Percentiles rank a stretch among this genome's conserved stretches.
phyloP scores from a whole-genome alignment of 2,329 filamentous ascomycete species.

The Colletotrichum zoysiae region DNA sequence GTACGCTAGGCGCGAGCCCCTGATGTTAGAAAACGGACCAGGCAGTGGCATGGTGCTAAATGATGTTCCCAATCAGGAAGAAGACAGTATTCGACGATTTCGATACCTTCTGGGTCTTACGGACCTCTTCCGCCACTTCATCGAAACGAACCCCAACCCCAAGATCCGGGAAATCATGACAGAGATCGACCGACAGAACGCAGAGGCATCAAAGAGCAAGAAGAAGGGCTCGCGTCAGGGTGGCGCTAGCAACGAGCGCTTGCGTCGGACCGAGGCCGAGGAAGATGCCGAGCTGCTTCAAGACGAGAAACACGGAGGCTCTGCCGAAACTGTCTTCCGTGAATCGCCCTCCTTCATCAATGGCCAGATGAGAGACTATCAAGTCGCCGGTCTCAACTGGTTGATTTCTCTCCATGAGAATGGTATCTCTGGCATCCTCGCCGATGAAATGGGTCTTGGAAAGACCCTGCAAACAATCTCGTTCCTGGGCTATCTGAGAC shows the following conservation, averaged over 20 bases:
- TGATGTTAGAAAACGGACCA: no score
- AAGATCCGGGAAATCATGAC: conserved; percentile 93
- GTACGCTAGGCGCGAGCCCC: conserved; percentile 59
- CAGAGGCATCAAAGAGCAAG: conserved; percentile 76
- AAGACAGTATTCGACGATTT: conserved; percentile 94
- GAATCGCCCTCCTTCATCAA: conserved; percentile 93
- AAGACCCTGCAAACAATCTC: conserved; percentile 98
- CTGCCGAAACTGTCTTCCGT: conserved; percentile 90
- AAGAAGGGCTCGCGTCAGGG: conserved; percentile 85
- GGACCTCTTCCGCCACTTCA: conserved; percentile 98
- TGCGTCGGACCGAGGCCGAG: conserved; percentile 93
- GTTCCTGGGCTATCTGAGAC: conserved; percentile 93
- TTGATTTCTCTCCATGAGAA: conserved; percentile 98
- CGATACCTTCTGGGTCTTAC: conserved; percentile 95
- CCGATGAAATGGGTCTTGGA: conserved; percentile 98
- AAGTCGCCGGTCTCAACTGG: conserved; percentile 96
- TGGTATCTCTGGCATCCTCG: conserved; percentile 96
- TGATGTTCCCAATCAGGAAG: conserved; percentile 71
- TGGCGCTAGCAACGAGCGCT: conserved; percentile 81
- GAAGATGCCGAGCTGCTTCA: conserved; percentile 91
- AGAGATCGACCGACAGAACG: conserved; percentile 94
- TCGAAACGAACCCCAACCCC: conserved; percentile 96
- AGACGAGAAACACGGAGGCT: conserved; percentile 89
- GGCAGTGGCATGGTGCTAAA: background rate
- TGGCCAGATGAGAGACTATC: conserved; percentile 94